A percentile compares a stretch with the other conserved stretches of the same genome.
These are phyloP conservation scores for Tulasnella sp. DNA, from an alignment of 768 basidiomycete species.

Conservation along the genomic window DNA sequence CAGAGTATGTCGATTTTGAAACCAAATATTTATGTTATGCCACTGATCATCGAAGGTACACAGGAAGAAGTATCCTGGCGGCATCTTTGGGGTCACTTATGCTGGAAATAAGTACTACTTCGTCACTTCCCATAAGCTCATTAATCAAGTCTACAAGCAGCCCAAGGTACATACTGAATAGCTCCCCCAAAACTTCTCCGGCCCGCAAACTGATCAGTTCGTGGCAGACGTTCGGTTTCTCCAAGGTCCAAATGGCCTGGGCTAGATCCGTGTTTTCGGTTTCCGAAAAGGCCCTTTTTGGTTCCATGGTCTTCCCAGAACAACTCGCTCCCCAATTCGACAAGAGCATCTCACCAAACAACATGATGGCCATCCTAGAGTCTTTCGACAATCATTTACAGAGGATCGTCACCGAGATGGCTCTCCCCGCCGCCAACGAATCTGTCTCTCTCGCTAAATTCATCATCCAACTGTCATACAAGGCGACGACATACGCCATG, in stretches of 20 bases:
- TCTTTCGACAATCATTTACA: conserved; percentile 5
- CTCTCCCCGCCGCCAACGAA: not conserved
- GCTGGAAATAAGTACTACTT: conserved; percentile 7
- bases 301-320: conserved; percentile 5
- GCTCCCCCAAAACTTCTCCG: too few species aligned
- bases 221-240: not conserved
- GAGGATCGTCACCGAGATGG: not conserved
- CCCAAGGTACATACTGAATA: conserved; percentile 1
- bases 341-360: conserved; percentile 7
- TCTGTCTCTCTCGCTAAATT: conserved; percentile 1
- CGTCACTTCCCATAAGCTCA: conserved; percentile 4
- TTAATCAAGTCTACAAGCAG: conserved; percentile 13
- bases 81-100: conserved; percentile 8
- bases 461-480: conserved; percentile 5
- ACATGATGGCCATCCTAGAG: conserved; percentile 6
- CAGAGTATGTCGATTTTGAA: not conserved
- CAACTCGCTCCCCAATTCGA: not conserved
- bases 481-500: not conserved
- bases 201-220: not conserved
- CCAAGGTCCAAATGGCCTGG: not conserved
- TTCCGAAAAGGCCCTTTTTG: conserved; percentile 8
- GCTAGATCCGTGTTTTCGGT: conserved; percentile 4
- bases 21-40: not conserved
- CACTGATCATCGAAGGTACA: not conserved
- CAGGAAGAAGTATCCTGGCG: conserved; percentile 2